Conservation (phyloP, 2,329 filamentous ascomycete species). For the Cercospora sp. region DNA sequence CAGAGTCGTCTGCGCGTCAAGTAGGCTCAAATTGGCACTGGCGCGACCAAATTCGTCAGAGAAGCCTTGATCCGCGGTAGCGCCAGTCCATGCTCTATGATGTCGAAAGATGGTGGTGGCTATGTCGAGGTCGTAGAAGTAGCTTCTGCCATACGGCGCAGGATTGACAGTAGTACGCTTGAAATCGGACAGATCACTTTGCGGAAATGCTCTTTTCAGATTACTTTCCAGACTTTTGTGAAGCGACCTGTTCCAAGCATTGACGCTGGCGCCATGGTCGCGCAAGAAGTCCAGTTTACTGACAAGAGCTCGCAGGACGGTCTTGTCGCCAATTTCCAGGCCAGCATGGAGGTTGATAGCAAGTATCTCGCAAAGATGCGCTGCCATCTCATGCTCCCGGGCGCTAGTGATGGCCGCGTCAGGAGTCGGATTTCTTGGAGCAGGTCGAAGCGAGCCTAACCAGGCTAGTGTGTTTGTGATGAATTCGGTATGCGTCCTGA, state of each 20-base stretch:
- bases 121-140: constrained; percentile 79
- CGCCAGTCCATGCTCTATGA: constrained; percentile 73
- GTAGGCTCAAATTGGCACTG: constrained; percentile 85
- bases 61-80: constrained; percentile 63
- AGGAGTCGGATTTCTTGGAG: constrained; percentile 38
- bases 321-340: constrained; percentile 69
- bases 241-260: constrained; percentile 81
- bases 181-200: constrained; percentile 73
- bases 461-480: constrained; percentile 71
- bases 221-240: constrained; percentile 85
- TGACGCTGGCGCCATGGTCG: constrained; percentile 73
- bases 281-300: constrained; percentile 77
- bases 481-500: constrained; percentile 72
- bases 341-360: constrained; percentile 88
- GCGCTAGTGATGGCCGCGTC: constrained; percentile 35
- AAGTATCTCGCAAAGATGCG: constrained; percentile 81
- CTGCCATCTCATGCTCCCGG: constrained; percentile 61
- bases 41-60: constrained; percentile 74
- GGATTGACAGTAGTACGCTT: constrained; percentile 65
- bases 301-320: constrained; percentile 69
- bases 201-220: constrained; percentile 73
- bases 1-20: constrained; percentile 85
- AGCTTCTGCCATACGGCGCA: constrained; percentile 64
- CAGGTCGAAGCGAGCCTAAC: constrained; percentile 59
- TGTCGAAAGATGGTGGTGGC: constrained; percentile 74